Evolutionary conservation across 1,284 basidiomycete genomes (phyloP).

Genomic region (Afroboletus lepidellus): DNA sequence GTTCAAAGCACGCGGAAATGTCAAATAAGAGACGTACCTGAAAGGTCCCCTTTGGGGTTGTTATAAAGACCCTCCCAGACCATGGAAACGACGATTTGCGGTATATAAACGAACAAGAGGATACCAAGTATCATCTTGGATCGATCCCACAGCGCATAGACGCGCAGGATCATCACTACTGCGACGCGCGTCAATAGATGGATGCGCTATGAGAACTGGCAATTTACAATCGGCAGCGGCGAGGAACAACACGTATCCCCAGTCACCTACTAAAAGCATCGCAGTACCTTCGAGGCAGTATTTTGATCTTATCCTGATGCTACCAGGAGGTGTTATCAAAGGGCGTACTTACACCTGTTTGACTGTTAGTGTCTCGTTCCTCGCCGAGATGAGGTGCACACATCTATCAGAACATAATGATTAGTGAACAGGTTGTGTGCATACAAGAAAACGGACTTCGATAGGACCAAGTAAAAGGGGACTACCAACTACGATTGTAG

Average conservation of each 20-base stretch:
- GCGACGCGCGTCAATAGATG: background rate
- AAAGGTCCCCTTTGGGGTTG: background rate
- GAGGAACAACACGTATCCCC: background rate
- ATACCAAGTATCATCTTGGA: background rate
- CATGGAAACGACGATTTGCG: background rate
- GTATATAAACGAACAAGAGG: background rate
- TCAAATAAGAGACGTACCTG: background rate
- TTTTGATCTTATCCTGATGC: background rate
- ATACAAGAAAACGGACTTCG: too few relatives aligned
- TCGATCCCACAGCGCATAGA: background rate
- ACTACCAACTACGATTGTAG: too few relatives aligned
- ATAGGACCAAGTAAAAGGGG: too few relatives aligned
- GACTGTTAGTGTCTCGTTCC: background rate
- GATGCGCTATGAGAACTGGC: background rate
- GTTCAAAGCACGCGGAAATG: too few relatives aligned
- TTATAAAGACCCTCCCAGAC: background rate
- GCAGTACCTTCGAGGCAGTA: background rate
- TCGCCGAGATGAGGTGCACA: too few relatives aligned
- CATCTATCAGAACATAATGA: too few relatives aligned
- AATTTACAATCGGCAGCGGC: constrained; percentile 2
- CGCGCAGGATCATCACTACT: constrained; percentile 3
- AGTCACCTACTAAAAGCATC: background rate
- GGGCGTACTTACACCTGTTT: background rate
- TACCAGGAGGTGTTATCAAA: background rate
- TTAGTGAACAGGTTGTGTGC: too few relatives aligned